These are phyloP conservation scores for Neostapfia colusana DNA, from an alignment of 176 grass and related monocot genomes.

Conservation along the genomic window DNA sequence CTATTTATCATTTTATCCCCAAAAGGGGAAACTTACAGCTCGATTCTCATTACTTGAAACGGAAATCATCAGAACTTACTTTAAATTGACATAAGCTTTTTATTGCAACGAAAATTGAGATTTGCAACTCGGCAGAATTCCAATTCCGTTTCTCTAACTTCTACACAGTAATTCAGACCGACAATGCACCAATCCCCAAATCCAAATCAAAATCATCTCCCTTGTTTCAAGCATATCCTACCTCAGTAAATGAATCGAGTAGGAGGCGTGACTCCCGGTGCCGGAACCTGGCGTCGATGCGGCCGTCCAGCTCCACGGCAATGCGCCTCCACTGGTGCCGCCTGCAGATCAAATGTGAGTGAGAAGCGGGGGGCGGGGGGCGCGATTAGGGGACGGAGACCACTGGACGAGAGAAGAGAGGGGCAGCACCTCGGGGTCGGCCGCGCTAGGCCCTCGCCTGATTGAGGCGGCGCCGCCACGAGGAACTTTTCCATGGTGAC, in stretches of 20 bases:
- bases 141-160: not conserved
- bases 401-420: not conserved
- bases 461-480: conserved; percentile 34
- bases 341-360: conserved; percentile 8
- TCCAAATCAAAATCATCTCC: not conserved
- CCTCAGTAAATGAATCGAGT: conserved; percentile 64
- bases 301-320: conserved; percentile 69
- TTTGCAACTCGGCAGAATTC: not conserved
- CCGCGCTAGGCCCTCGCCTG: conserved; percentile 24
- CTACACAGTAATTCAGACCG: not conserved
- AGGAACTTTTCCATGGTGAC: conserved; percentile 69
- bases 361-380: not conserved
- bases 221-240: conserved; percentile 5
- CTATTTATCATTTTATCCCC: not conserved
- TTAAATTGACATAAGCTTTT: conserved; percentile 4
- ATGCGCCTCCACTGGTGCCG: conserved; percentile 57
- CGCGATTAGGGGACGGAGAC: not conserved
- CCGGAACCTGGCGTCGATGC: conserved; percentile 46
- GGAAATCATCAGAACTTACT: not conserved
- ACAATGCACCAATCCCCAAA: not conserved
- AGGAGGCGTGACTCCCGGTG: conserved; percentile 63
- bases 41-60: not conserved
- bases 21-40: not conserved
- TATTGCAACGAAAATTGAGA: not conserved
- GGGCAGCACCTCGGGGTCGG: conserved; percentile 35